Conservation (phyloP, 1,139 yeast genomes). For the Candida sanyaensis region DNA sequence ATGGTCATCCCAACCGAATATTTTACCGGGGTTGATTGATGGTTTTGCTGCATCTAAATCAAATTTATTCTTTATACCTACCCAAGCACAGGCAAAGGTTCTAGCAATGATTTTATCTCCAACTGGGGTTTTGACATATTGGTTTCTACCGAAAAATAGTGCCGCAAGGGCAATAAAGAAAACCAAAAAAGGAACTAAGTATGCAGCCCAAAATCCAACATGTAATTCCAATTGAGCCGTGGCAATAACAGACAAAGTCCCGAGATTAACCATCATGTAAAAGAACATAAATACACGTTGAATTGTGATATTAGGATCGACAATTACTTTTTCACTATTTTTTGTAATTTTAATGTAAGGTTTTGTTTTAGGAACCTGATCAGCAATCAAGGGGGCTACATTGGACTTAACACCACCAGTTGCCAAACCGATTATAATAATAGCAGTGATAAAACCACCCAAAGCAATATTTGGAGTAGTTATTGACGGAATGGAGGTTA, state of each 20-base stretch:
- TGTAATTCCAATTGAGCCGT: conserved; percentile 38
- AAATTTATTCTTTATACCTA: conserved; percentile 50
- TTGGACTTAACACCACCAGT: conserved; percentile 83
- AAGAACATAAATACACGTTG: conserved; percentile 45
- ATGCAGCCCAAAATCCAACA: conserved; percentile 46
- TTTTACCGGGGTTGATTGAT: conserved; percentile 38
- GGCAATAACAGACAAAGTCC: conserved; percentile 41
- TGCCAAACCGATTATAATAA: conserved; percentile 70
- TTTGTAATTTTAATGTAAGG: conserved; percentile 35
- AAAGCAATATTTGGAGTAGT: conserved; percentile 45
- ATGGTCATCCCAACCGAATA: conserved; percentile 56
- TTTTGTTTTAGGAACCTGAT: conserved; percentile 53
- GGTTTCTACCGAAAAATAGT: conserved; percentile 54
- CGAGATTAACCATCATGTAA: conserved; percentile 42
- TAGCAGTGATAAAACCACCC: conserved; percentile 59
- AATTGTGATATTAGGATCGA: conserved; percentile 40
- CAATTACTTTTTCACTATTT: conserved; percentile 38
- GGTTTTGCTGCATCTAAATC: conserved; percentile 58
- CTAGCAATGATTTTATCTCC: conserved; percentile 61
- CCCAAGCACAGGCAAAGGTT: conserved; percentile 48
- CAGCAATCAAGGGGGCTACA: conserved; percentile 76
- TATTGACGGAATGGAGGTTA: conserved; percentile 70
- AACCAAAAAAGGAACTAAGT: conserved; percentile 61
- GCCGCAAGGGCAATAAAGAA: conserved; percentile 59
- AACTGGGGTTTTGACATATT: conserved; percentile 61